phyloP scores from a whole-genome alignment of 768 basidiomycete genomes.

The Sarcomyxa edulis region DNA sequence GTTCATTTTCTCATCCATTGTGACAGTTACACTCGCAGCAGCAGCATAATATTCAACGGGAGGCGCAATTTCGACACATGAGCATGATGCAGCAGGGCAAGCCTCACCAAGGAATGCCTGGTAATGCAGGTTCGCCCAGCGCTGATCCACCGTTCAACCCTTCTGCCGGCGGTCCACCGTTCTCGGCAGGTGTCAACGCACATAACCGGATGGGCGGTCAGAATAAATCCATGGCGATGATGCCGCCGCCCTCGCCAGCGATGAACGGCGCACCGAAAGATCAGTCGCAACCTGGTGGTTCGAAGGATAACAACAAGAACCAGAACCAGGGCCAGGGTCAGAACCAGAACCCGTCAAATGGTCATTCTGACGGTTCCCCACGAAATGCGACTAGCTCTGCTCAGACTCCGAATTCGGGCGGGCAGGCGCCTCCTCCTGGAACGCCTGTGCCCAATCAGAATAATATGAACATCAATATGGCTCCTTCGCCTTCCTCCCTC shows the following conservation, averaged over 20 bases:
- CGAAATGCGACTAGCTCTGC: constrained; percentile 29
- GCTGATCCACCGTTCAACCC: constrained; percentile 39
- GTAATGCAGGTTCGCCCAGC: constrained; percentile 38
- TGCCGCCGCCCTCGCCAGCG: constrained; percentile 50
- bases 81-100: constrained; percentile 27
- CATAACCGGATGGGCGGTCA: constrained; percentile 26
- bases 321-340: no score
- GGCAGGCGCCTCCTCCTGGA: constrained; percentile 16
- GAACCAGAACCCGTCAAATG: constrained; percentile 23
- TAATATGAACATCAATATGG: constrained; percentile 15
- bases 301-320: constrained; percentile 17
- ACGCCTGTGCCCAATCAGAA: constrained; percentile 19
- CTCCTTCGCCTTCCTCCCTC: constrained; percentile 22
- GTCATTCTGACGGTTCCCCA: constrained; percentile 33
- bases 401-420: constrained; percentile 19
- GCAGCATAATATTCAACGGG: constrained; percentile 9
- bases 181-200: constrained; percentile 22
- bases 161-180: constrained; percentile 23
- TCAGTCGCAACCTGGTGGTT: constrained; percentile 9
- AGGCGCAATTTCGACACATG: constrained; percentile 24
- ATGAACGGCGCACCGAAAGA: constrained; percentile 26
- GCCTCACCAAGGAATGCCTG: constrained; percentile 20
- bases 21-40: constrained; percentile 12
- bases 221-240: constrained; percentile 37
- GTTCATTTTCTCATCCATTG: constrained; percentile 10